Evolutionary conservation across 2,329 filamentous ascomycete species (phyloP).

Genomic region (Fusarium nematophilum): DNA sequence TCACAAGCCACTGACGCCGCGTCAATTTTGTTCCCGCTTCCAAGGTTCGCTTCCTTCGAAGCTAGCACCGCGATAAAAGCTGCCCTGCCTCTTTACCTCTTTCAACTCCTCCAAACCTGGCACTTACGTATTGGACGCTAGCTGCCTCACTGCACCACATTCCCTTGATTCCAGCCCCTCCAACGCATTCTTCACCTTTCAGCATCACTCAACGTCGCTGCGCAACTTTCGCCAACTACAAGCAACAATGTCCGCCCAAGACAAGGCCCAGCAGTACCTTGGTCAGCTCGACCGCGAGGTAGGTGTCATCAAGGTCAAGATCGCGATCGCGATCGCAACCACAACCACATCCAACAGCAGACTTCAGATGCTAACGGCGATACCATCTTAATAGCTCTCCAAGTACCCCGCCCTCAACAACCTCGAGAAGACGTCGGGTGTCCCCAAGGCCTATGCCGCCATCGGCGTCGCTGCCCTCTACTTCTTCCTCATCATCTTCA

Average conservation of each 20-base stretch:
- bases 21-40: slow-evolving; percentile 44
- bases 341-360: slow-evolving; percentile 30
- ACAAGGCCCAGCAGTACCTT: slow-evolving; percentile 81
- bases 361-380: slow-evolving; percentile 38
- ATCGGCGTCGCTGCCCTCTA: slow-evolving; percentile 82
- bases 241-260: slow-evolving; percentile 74
- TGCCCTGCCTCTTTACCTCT: slow-evolving; percentile 39
- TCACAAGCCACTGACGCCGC: slow-evolving; percentile 48
- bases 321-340: slow-evolving; percentile 16
- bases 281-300: slow-evolving; percentile 87
- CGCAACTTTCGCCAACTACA: slow-evolving; percentile 43
- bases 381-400: slow-evolving; percentile 70
- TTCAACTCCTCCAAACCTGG: slow-evolving; percentile 31
- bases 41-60: slow-evolving; percentile 36
- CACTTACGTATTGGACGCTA: slow-evolving; percentile 36
- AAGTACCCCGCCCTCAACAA: slow-evolving; percentile 88
- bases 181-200: slow-evolving; percentile 21
- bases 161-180: slow-evolving; percentile 30
- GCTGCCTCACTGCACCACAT: slow-evolving; percentile 35
- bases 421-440: slow-evolving; percentile 83
- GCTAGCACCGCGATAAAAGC: slow-evolving; percentile 45
- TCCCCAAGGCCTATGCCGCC: slow-evolving; percentile 87
- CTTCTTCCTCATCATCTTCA: slow-evolving; percentile 93
- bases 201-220: slow-evolving; percentile 26
- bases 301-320: slow-evolving; percentile 47